These are phyloP conservation scores for Ricinus communis DNA, from an alignment of 345 rosid species.

Conservation along the genomic window DNA sequence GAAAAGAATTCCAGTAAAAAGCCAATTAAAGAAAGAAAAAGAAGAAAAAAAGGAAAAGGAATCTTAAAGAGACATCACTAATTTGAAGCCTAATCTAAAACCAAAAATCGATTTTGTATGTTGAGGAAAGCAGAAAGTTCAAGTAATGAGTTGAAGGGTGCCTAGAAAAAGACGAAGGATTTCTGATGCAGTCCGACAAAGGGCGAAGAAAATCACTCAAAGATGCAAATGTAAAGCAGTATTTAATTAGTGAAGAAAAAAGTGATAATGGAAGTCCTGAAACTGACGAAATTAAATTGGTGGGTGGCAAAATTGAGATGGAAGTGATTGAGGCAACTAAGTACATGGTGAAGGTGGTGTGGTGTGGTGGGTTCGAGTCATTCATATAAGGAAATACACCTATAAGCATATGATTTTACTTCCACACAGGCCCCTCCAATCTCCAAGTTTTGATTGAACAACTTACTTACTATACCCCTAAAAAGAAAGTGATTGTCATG, in stretches of 20 bases:
- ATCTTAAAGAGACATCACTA: too few relatives aligned
- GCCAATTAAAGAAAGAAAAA: too few relatives aligned
- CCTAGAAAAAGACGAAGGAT: neutral
- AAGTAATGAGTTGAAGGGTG: too few relatives aligned
- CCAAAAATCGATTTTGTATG: too few relatives aligned
- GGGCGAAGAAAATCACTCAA: too few relatives aligned
- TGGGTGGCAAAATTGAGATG: slow-evolving; percentile 7
- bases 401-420: neutral
- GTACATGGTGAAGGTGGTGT: slow-evolving; percentile 17
- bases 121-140: too few relatives aligned
- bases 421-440: slow-evolving; percentile 6
- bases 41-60: too few relatives aligned
- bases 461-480: slow-evolving; percentile 7
- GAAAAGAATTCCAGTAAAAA: too few relatives aligned
- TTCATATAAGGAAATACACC: too few relatives aligned
- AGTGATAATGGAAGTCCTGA: neutral
- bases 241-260: neutral
- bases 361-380: neutral
- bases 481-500: slow-evolving; percentile 15
- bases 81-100: too few relatives aligned
- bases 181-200: too few relatives aligned
- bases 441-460: slow-evolving; percentile 6
- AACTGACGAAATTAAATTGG: neutral
- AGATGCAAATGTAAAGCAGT: too few relatives aligned
- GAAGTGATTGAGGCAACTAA: slow-evolving; percentile 22